phyloP scores from a whole-genome alignment of 768 basidiomycete genomes.

The Hemileccinum rubropunctum region DNA sequence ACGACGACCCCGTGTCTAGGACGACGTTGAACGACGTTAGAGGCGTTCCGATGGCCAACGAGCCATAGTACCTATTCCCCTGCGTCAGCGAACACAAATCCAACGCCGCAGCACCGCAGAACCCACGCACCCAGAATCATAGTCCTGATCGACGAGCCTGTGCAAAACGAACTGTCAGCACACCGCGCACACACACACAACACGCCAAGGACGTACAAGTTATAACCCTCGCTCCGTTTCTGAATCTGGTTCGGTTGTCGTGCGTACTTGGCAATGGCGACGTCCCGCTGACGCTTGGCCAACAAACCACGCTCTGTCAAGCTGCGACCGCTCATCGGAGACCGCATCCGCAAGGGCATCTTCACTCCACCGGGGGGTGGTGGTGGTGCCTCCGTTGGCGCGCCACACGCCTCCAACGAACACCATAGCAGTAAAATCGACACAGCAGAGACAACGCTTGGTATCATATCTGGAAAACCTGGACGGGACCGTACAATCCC shows the following conservation, averaged over 20 bases:
- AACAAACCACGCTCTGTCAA: conserved; percentile 6
- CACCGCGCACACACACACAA: too few species aligned
- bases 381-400: conserved; percentile 10
- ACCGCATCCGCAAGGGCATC: conserved; percentile 22
- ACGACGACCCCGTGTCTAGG: conserved; percentile 51
- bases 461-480: conserved; percentile 14
- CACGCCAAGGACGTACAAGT: conserved; percentile 39
- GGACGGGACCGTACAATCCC: too few species aligned
- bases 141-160: conserved; percentile 62
- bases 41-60: conserved; percentile 46
- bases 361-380: conserved; percentile 7
- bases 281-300: conserved; percentile 46
- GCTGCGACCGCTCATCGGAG: conserved; percentile 1
- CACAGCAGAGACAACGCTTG: conserved; percentile 5
- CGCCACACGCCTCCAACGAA: conserved; percentile 8
- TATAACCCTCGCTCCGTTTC: conserved; percentile 49
- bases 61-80: conserved; percentile 34
- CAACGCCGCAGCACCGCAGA: too few species aligned
- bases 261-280: conserved; percentile 47
- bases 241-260: conserved; percentile 3
- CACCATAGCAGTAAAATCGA: conserved; percentile 12
- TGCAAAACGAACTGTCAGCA: conserved; percentile 1
- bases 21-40: conserved; percentile 45
- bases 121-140: conserved; percentile 56
- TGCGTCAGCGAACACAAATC: background rate